Evolutionary conservation across 2,329 filamentous ascomycete genomes (phyloP).

Genomic region (Botrytis deweyae): DNA sequence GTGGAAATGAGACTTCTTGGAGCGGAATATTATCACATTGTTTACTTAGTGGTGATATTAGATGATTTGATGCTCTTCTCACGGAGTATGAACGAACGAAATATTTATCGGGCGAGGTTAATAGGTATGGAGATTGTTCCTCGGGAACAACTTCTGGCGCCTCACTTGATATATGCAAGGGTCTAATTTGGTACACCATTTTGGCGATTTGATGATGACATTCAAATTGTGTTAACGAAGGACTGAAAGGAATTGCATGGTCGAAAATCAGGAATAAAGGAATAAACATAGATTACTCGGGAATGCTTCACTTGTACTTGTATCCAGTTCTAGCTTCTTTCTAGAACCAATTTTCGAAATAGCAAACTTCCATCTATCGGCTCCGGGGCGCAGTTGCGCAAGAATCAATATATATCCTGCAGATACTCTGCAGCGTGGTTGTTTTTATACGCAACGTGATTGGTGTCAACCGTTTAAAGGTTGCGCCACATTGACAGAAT

Average conservation of each 20-base stretch:
- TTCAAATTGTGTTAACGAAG: constrained; percentile 10
- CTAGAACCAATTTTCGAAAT: neutral
- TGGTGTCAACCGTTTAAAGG: neutral
- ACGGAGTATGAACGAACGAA: constrained; percentile 21
- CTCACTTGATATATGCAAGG: constrained; percentile 19
- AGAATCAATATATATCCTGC: constrained; percentile 21
- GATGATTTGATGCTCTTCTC: constrained; percentile 1
- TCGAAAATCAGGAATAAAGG: constrained; percentile 12
- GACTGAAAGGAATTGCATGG: constrained; percentile 15
- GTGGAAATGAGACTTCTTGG: constrained; percentile 8
- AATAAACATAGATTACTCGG: constrained; percentile 2
- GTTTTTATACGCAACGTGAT: constrained; percentile 20
- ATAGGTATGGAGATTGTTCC: constrained; percentile 15
- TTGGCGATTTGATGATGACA: constrained; percentile 1
- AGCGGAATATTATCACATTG: neutral
- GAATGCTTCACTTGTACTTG: neutral
- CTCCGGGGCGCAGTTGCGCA: constrained; percentile 14
- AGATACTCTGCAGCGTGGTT: constrained; percentile 5
- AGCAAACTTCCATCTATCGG: constrained; percentile 2
- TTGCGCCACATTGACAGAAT: constrained; percentile 10
- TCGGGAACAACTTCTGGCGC: constrained; percentile 18
- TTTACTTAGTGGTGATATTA: constrained; percentile 3
- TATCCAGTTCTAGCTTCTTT: neutral
- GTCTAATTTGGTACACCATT: constrained; percentile 11
- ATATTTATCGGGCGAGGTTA: constrained; percentile 21